A percentile compares a stretch with the other conserved stretches of the same genome.
Conservation (phyloP, 257 asterid genomes). For the Solanum tacnaense region DNA sequence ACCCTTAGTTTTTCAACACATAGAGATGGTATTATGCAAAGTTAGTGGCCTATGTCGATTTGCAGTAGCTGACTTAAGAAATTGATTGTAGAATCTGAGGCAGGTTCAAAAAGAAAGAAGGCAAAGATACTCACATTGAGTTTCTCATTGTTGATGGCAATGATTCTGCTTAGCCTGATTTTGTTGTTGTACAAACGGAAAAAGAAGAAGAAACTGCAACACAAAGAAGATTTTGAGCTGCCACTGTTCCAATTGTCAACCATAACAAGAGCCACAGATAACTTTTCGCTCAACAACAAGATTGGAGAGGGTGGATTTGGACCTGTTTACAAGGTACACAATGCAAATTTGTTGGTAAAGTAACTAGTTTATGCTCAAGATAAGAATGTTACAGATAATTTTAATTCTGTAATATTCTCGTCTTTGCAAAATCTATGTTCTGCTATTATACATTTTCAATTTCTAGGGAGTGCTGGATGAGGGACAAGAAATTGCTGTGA, state of each 20-base stretch:
- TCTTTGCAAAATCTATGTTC: neutral
- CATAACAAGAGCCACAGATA: slow-evolving; percentile 11
- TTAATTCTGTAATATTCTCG: neutral
- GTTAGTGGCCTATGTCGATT: neutral
- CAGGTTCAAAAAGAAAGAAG: neutral
- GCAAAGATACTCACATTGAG: neutral
- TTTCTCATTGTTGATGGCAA: neutral
- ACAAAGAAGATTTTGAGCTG: slow-evolving; percentile 5
- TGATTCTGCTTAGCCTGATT: neutral
- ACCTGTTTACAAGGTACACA: slow-evolving; percentile 21
- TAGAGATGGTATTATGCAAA: neutral
- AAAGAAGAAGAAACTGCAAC: neutral
- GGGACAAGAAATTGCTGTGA: slow-evolving; percentile 26
- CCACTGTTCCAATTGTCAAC: slow-evolving; percentile 14
- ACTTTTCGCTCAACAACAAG: neutral
- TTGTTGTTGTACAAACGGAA: neutral
- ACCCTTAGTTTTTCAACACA: neutral
- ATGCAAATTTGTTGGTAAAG: neutral
- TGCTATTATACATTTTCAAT: neutral
- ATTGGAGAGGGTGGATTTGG: slow-evolving; percentile 24
- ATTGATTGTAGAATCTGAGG: neutral
- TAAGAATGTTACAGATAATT: neutral
- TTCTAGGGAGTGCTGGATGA: slow-evolving; percentile 15
- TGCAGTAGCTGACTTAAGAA: neutral
- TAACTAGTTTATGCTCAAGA: neutral